A percentile compares a stretch with the other conserved stretches of the same genome.
Conservation (phyloP, 805 yeast genomes). For the Monosporozyma siamensis region DNA sequence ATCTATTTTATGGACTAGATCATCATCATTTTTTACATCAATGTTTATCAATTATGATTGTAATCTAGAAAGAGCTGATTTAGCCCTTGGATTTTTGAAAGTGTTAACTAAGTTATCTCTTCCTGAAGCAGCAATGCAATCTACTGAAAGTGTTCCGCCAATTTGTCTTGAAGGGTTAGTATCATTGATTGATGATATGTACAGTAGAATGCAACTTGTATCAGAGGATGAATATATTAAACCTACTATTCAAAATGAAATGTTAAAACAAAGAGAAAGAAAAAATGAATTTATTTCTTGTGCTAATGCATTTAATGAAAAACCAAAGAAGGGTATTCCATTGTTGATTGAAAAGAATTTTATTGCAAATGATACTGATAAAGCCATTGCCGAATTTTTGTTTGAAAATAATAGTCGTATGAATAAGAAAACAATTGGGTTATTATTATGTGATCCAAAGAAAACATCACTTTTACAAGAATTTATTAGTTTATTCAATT, state of each 20-base stretch:
- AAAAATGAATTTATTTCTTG: slow-evolving; percentile 74
- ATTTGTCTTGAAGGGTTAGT: slow-evolving; percentile 83
- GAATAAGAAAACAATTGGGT: slow-evolving; percentile 84
- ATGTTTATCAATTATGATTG: slow-evolving; percentile 83
- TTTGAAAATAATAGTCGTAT: slow-evolving; percentile 71
- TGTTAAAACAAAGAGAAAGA: slow-evolving; percentile 30
- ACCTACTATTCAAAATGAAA: slow-evolving; percentile 12
- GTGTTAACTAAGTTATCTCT: slow-evolving; percentile 68
- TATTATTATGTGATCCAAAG: slow-evolving; percentile 67
- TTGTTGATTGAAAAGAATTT: slow-evolving; percentile 58
- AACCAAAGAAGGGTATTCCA: slow-evolving; percentile 67
- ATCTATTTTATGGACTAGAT: slow-evolving; percentile 71
- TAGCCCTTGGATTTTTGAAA: slow-evolving; percentile 57
- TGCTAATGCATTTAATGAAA: slow-evolving; percentile 64
- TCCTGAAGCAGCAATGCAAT: slow-evolving; percentile 72
- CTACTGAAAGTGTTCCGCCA: slow-evolving; percentile 87
- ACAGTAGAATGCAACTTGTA: slow-evolving; percentile 33
- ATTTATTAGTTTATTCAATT: slow-evolving; percentile 67
- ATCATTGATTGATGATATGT: slow-evolving; percentile 55
- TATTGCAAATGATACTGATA: slow-evolving; percentile 42
- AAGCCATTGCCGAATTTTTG: slow-evolving; percentile 66
- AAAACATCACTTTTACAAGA: slow-evolving; percentile 49
- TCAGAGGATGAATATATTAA: slow-evolving; percentile 19
- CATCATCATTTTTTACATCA: slow-evolving; percentile 66
- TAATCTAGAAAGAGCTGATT: slow-evolving; percentile 75